Evolutionary conservation across 1,139 yeast genomes (phyloP).

Genomic region (Hansenula anomala): DNA sequence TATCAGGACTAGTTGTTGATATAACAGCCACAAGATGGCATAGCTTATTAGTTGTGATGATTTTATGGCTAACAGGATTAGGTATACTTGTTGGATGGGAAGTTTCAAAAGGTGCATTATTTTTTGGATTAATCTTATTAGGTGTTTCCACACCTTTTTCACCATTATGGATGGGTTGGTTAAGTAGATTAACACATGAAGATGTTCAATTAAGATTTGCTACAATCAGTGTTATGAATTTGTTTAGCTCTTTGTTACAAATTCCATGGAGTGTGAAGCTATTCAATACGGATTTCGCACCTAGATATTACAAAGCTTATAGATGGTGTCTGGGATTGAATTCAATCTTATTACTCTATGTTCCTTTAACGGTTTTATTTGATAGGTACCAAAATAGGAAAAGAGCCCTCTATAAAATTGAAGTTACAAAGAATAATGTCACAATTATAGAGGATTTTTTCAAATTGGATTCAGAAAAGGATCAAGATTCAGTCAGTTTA

Average conservation of each 20-base stretch:
- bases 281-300: constrained; percentile 14
- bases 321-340: constrained; percentile 9
- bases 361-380: constrained; percentile 13
- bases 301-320: constrained; percentile 11
- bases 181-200: constrained; percentile 16
- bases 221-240: constrained; percentile 15
- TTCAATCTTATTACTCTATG: constrained; percentile 8
- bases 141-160: constrained; percentile 14
- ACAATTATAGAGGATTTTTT: too few relatives aligned
- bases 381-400: constrained; percentile 16
- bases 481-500: too few relatives aligned
- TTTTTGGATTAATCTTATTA: constrained; percentile 12
- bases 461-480: too few relatives aligned
- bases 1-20: not conserved
- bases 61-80: constrained; percentile 12
- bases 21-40: constrained; percentile 1
- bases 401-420: constrained; percentile 7
- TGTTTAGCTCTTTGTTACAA: constrained; percentile 10
- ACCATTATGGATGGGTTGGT: constrained; percentile 16
- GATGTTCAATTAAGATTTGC: constrained; percentile 17
- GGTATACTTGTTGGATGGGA: constrained; percentile 13
- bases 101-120: constrained; percentile 13
- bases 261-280: constrained; percentile 11
- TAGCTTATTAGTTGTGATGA: constrained; percentile 2
- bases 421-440: not conserved